phyloP scores from a whole-genome alignment of 305 asterid species.

The Striga hermonthica region DNA sequence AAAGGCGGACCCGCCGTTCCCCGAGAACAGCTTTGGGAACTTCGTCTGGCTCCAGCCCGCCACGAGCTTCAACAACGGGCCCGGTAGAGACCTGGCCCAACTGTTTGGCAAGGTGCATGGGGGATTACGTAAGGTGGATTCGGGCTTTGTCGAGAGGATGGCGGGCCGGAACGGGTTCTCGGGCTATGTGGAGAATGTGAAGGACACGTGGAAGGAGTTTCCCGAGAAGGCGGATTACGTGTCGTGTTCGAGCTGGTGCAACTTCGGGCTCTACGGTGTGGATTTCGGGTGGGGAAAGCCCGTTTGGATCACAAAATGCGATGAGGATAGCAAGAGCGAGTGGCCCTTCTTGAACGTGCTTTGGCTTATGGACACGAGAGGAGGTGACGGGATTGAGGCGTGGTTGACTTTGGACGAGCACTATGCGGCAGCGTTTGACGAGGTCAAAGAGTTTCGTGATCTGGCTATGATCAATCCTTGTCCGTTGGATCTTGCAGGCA shows the following conservation, averaged over 20 bases:
- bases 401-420: constrained; percentile 41
- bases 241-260: constrained; percentile 50
- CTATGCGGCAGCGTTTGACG: constrained; percentile 30
- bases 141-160: constrained; percentile 40
- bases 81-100: constrained; percentile 11
- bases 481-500: constrained; percentile 27
- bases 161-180: constrained; percentile 34
- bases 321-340: constrained; percentile 32
- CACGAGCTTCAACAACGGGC: constrained; percentile 12
- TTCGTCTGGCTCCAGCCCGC: constrained; percentile 42
- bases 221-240: constrained; percentile 34
- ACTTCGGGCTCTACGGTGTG: constrained; percentile 39
- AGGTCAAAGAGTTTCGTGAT: constrained; percentile 35
- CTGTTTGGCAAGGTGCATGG: constrained; percentile 34
- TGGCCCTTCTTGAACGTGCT: constrained; percentile 39
- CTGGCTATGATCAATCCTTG: constrained; percentile 39
- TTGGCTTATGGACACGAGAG: constrained; percentile 43
- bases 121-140: constrained; percentile 32
- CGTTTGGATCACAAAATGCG: constrained; percentile 39
- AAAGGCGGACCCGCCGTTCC: constrained; percentile 32
- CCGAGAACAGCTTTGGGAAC: constrained; percentile 42
- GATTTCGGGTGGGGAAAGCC: constrained; percentile 52
- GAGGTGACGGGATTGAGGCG: constrained; percentile 46
- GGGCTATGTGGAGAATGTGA: constrained; percentile 40
- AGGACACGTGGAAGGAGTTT: constrained; percentile 32